phyloP scores from a whole-genome alignment of 1,284 basidiomycete genomes.

The Vanrija pseudolonga region DNA sequence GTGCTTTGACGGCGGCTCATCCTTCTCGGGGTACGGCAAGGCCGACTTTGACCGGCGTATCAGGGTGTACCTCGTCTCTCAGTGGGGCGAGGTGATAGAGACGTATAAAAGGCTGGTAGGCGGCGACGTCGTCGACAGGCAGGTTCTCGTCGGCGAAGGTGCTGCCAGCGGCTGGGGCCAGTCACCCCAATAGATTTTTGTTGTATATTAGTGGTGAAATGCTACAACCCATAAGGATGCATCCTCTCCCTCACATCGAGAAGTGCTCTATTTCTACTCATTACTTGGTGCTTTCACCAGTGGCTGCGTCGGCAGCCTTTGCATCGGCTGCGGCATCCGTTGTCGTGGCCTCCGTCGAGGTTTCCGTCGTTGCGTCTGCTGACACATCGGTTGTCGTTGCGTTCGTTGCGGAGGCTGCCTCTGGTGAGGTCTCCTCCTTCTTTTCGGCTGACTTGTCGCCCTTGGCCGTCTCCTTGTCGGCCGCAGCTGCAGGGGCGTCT shows the following conservation, averaged over 20 bases:
- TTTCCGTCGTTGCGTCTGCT: too few species aligned
- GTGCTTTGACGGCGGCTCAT: constrained; percentile 91
- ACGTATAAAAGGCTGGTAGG: constrained; percentile 84
- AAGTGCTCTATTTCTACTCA: background rate
- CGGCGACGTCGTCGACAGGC: constrained; percentile 63
- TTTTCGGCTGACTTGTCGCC: background rate
- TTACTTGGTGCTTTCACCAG: background rate
- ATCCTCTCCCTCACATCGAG: too few species aligned
- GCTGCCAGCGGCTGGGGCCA: constrained; percentile 29
- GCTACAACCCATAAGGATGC: background rate
- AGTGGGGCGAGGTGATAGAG: constrained; percentile 82
- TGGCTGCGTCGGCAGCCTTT: background rate
- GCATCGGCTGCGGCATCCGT: background rate
- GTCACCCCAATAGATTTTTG: background rate
- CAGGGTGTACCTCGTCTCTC: constrained; percentile 74
- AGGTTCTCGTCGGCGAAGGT: constrained; percentile 39
- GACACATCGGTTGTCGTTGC: too few species aligned
- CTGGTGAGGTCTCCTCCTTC: too few species aligned
- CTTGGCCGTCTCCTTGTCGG: background rate
- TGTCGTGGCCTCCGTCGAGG: too few species aligned
- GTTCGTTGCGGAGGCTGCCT: background rate
- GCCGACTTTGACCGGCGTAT: constrained; percentile 84
- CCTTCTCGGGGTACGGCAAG: constrained; percentile 79
- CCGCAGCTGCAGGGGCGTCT: too few species aligned
- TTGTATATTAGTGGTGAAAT: background rate